A percentile compares a stretch with the other conserved stretches of the same genome.
Conservation (phyloP, 2,329 filamentous ascomycete genomes). For the Monilinia fructicola region DNA sequence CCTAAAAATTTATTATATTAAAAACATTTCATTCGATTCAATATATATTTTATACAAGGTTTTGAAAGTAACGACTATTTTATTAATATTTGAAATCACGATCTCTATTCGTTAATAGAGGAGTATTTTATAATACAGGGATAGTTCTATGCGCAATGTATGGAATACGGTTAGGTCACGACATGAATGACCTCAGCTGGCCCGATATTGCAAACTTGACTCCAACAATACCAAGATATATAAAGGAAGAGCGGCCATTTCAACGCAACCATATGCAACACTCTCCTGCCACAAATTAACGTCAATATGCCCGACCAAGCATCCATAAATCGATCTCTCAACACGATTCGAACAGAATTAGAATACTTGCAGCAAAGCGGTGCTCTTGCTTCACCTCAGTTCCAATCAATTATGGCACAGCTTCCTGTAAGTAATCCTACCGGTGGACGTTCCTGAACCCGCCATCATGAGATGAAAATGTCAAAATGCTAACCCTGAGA, state of each 20-base stretch:
- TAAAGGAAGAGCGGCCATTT: not conserved
- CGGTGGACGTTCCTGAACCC: not conserved
- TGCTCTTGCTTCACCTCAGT: conserved; percentile 38
- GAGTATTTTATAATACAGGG: no score
- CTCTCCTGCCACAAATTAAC: not conserved
- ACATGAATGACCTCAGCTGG: no score
- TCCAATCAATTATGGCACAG: conserved; percentile 40
- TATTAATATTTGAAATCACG: no score
- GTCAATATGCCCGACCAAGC: conserved; percentile 36
- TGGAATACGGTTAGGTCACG: no score
- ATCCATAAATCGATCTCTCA: conserved; percentile 36
- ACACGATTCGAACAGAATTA: conserved; percentile 33
- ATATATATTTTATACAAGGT: no score
- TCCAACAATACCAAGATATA: not conserved
- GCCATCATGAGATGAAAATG: not conserved
- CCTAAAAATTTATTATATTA: no score
- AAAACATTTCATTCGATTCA: no score
- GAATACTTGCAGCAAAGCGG: conserved; percentile 40
- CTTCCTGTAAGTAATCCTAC: conserved; percentile 35
- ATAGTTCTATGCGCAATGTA: no score
- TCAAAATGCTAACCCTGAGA: not conserved
- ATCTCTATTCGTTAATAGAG: no score
- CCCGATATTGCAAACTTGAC: no score
- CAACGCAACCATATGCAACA: no score
- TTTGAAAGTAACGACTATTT: no score